phyloP scores from a whole-genome alignment of 805 yeast species.

The Kluyveromyces lactis region DNA sequence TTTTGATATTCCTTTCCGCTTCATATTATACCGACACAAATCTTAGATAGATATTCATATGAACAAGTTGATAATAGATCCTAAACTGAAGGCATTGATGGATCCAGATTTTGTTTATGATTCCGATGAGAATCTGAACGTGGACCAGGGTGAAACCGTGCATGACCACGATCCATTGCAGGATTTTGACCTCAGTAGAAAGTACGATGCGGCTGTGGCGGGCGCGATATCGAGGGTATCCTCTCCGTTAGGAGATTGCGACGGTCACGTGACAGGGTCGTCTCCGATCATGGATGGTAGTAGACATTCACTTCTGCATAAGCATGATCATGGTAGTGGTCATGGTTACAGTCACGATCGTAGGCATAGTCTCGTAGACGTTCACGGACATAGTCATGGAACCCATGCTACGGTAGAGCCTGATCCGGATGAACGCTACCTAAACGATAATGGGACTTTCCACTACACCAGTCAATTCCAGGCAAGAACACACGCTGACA shows the following conservation, averaged over 20 bases:
- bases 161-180: neutral
- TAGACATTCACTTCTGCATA: neutral
- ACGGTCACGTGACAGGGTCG: neutral
- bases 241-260: neutral
- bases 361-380: slow-evolving; percentile 8
- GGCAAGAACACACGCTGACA: slow-evolving; percentile 22
- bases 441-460: slow-evolving; percentile 5
- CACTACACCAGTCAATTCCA: slow-evolving; percentile 18
- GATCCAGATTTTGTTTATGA: neutral
- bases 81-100: neutral
- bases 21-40: no score
- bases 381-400: neutral
- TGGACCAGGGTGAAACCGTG: neutral
- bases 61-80: slow-evolving; percentile 1
- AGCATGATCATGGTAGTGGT: neutral
- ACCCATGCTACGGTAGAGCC: neutral
- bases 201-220: neutral
- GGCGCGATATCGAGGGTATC: neutral
- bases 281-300: neutral
- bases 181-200: neutral
- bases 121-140: neutral
- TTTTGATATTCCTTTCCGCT: no score
- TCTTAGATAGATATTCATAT: no score
- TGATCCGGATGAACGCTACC: slow-evolving; percentile 1
- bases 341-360: no score